Evolutionary conservation across 306 rosid genomes (phyloP).

Genomic region (Citrullus colocynthis): DNA sequence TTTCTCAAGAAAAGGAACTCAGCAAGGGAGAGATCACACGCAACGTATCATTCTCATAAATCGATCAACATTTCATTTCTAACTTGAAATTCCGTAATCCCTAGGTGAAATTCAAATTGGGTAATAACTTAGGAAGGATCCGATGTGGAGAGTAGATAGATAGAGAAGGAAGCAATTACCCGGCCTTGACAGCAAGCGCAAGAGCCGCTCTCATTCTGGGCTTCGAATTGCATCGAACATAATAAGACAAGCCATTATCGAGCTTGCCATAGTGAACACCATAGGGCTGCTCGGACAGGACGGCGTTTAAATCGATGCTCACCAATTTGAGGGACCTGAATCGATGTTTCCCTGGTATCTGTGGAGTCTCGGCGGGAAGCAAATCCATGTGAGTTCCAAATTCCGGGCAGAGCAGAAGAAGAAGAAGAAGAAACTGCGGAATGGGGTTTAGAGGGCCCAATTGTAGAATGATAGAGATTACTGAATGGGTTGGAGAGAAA

Average conservation of each 20-base stretch:
- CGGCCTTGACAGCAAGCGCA: conserved; percentile 75
- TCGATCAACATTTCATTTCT: background rate
- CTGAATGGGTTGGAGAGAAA: background rate
- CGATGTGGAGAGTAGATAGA: background rate
- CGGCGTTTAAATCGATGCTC: conserved; percentile 47
- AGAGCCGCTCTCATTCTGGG: conserved; percentile 95
- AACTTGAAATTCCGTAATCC: background rate
- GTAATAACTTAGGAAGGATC: background rate
- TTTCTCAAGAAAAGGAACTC: background rate
- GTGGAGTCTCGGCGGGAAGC: conserved; percentile 48
- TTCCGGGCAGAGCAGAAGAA: background rate
- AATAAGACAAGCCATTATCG: conserved; percentile 67
- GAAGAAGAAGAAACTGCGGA: background rate
- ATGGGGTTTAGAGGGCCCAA: background rate
- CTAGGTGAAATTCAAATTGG: background rate
- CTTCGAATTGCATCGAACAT: conserved; percentile 85
- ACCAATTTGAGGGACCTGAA: conserved; percentile 81
- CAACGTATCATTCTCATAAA: background rate
- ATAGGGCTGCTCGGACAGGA: conserved; percentile 36
- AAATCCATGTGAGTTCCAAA: conserved; percentile 38
- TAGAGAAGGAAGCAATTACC: conserved; percentile 29
- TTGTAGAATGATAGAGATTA: background rate
- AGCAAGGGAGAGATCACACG: background rate
- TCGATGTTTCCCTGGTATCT: conserved; percentile 57
- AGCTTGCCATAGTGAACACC: conserved; percentile 74